Base-by-base conservation (phyloP, 768 basidiomycete species). In the Melanogaster broomeanus region DNA sequence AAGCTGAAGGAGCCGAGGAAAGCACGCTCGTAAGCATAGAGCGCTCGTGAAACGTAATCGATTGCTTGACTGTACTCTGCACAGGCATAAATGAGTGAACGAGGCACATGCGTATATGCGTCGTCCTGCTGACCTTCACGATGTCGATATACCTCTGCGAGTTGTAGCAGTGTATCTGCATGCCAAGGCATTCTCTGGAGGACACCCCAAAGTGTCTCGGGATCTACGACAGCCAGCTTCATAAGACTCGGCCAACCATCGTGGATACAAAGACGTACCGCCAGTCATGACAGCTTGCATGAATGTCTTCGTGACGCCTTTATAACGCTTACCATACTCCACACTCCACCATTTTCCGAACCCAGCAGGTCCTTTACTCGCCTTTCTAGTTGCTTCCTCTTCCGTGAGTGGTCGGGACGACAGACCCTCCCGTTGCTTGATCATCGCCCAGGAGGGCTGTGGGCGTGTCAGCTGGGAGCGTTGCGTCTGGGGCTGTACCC, bases 11-110 rank as follows among this genome's bases (percentile, higher is more conserved):
- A 75, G 3, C 93, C 91, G 15, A 93, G 79, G 58, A 98, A 90
- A 11, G 90, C 84, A 12, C 93, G 83, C 61, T 98, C 95, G 55
- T 95, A 97, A 0, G 93, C 85, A 72, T 95, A 98, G 15, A 99
- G 68, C 0, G 95, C 90, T n/a, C 94, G 82, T 49, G 93, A 89
- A n/a, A 93, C 83, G 60, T 84, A 92, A 53, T 97, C 93, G 4
- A 90, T 83, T 0, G 93, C 91, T 47, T 86, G 82, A 33, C 86
- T 78, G 61, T 93, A 83, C 63, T 97, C 93, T 92, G 48, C 33
- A 55, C 12, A 30, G 30, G 34, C n/a, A 13, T 19, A 39, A 39
- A 35, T 53, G 8, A 55, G 44, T 10, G 8, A 52, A 35, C 24
- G 19, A 37, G 12, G 8, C 25, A 30, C 15, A n/a, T n/a, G 33